Conservation (phyloP, 768 basidiomycete species). For the Sarcodon sp. region DNA sequence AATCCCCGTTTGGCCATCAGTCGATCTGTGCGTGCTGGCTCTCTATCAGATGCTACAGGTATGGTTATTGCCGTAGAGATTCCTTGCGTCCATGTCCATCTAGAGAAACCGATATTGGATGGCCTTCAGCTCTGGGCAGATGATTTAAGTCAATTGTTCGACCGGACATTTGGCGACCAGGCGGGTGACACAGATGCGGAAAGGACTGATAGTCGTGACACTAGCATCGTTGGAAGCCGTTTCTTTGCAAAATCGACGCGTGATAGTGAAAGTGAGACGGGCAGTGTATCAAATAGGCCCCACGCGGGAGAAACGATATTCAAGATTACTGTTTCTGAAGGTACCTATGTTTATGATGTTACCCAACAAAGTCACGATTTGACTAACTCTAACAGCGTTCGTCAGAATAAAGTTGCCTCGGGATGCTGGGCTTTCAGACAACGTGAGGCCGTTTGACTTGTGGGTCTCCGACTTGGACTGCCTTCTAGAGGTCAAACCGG, state of each 20-base stretch:
- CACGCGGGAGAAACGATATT: slow-evolving; percentile 29
- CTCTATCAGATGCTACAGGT: slow-evolving; percentile 4
- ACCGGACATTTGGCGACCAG: slow-evolving; percentile 21
- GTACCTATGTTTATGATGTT: slow-evolving; percentile 8
- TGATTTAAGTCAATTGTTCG: slow-evolving; percentile 65
- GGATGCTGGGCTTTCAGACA: slow-evolving; percentile 12
- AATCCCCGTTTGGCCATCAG: background rate
- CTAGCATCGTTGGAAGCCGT: slow-evolving; percentile 68
- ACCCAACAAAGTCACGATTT: background rate
- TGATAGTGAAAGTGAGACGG: slow-evolving; percentile 9
- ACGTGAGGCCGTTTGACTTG: slow-evolving; percentile 36
- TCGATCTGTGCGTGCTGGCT: background rate
- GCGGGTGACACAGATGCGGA: slow-evolving; percentile 11
- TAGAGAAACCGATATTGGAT: slow-evolving; percentile 60
- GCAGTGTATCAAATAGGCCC: slow-evolving; percentile 4
- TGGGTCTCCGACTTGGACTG: slow-evolving; percentile 49
- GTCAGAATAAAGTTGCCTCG: slow-evolving; percentile 40
- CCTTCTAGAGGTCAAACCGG: slow-evolving; percentile 53
- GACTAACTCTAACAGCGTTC: slow-evolving; percentile 15
- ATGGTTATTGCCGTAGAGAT: slow-evolving; percentile 23
- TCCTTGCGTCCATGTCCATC: slow-evolving; percentile 47
- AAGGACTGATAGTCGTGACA: slow-evolving; percentile 31
- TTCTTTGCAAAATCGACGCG: slow-evolving; percentile 44
- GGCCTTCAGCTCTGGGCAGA: slow-evolving; percentile 83
- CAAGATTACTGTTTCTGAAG: slow-evolving; percentile 31